Base-by-base conservation (phyloP, 1,139 yeast species). In the Spencermartinsiella ligniputridi region DNA sequence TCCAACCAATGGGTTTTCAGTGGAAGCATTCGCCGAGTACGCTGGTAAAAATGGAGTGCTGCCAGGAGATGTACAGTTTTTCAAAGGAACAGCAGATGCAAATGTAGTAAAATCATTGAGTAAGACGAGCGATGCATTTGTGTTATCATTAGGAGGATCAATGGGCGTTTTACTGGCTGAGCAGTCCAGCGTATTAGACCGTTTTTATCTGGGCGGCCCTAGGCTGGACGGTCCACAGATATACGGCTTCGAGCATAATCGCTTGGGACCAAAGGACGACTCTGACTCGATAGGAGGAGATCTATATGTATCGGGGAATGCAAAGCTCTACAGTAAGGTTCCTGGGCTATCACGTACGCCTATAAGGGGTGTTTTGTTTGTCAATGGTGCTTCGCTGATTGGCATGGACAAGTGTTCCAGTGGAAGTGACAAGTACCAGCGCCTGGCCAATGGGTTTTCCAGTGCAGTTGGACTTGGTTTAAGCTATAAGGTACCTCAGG, bases 401-500 rank as follows among this genome's bases (percentile, higher is more conserved):
- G 30, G 32, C 3, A 55, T 13, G 43, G 60, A 17, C 12, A 57
- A 64, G 16, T n/a, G n/a, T 24, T 18, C 11, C 16, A 30, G 16
- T 21, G 30, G 37, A 22, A 17, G 34, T 24, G 32, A n/a, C 24
- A 37, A 6, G 27, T 27, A 11, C 35, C 20, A 35, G 35, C 41
- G 29, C 39, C 48, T 34, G 21, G 37, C 42, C 21, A 33, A 12
- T 38, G 32, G 32, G 4, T 53, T 39, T 9, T 56, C 62, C 3
- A 51, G 60, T 3, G 59, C 61, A 9, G 55, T 56, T n/a, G 66
- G 65, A 15, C 35, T 81, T 45, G 98, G 98, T 1, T 53, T 92
- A 3, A 73, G 87, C 16, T 88, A 83, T 61, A 81, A 82, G 51
- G 96, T 89, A 60, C 95, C 96, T 1, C 78, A 80, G 64, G 97